Conservation (phyloP, 164 flowering plant genomes). For the Paratinospora sagittata region DNA sequence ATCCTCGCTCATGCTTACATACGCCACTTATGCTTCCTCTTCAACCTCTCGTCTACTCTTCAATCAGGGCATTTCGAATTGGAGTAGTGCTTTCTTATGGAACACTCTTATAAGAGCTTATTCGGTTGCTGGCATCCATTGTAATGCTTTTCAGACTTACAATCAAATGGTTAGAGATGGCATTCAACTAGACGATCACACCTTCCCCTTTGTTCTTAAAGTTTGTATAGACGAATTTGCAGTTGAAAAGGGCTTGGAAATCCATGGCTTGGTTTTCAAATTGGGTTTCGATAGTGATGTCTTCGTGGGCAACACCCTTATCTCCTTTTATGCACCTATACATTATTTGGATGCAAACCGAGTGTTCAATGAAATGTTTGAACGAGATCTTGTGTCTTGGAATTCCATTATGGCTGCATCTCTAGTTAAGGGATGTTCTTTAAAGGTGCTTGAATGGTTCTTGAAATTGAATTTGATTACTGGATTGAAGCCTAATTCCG, state of each 20-base stretch:
- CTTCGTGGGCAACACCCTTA: constrained; percentile 31
- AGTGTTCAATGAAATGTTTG: constrained; percentile 59
- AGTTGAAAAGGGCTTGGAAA: constrained; percentile 27
- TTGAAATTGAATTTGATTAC: constrained; percentile 24
- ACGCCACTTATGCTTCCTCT: constrained; percentile 18
- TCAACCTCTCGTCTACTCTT: constrained; percentile 20
- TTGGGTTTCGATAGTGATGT: constrained; percentile 28
- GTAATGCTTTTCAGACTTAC: constrained; percentile 18
- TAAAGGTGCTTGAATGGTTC: constrained; percentile 29
- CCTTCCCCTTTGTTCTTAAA: constrained; percentile 31
- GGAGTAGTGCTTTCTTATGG: constrained; percentile 26
- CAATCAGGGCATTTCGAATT: constrained; percentile 6
- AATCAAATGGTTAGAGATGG: constrained; percentile 22
- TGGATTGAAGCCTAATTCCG: constrained; percentile 14
- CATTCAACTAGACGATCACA: constrained; percentile 29
- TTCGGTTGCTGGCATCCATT: constrained; percentile 10
- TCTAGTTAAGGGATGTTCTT: constrained; percentile 26
- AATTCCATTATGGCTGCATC: constrained; percentile 42
- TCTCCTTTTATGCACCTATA: constrained; percentile 24
- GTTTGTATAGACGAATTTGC: constrained; percentile 22
- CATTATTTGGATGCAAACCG: constrained; percentile 19
- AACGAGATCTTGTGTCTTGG: constrained; percentile 58
- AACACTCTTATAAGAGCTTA: constrained; percentile 31
- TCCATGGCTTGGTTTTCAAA: constrained; percentile 28
- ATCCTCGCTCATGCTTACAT: constrained; percentile 11